phyloP scores from a whole-genome alignment of 768 basidiomycete species.

The Lactifluus subvellereus region DNA sequence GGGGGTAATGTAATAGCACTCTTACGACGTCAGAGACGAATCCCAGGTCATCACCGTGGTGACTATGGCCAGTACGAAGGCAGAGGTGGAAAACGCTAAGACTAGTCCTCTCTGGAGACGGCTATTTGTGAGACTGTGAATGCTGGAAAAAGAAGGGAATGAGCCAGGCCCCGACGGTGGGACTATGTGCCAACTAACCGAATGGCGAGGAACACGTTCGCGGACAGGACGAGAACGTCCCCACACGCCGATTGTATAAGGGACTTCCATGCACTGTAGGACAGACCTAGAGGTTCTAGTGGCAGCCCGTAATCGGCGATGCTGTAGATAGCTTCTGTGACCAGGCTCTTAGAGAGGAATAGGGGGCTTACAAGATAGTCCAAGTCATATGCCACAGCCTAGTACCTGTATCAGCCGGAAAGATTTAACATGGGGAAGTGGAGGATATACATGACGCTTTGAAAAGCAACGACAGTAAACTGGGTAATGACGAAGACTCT shows the following conservation, averaged over 20 bases:
- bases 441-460: not conserved
- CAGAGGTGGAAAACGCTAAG: not conserved
- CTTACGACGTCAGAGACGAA: not conserved
- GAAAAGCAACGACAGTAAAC: not conserved
- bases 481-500: not conserved
- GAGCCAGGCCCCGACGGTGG: not conserved
- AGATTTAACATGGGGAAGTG: not conserved
- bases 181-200: not conserved
- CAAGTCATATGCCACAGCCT: not conserved
- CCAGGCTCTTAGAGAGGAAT: not conserved
- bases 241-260: not conserved
- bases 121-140: not conserved
- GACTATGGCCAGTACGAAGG: not conserved
- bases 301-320: not conserved
- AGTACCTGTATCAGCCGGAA: not conserved
- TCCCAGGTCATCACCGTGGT: not conserved
- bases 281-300: not conserved
- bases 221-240: not conserved
- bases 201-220: not conserved
- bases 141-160: not conserved
- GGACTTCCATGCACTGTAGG: not conserved
- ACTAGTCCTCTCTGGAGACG: not conserved
- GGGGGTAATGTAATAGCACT: not conserved
- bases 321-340: not conserved
- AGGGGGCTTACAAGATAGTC: not conserved